Base-by-base conservation (phyloP, 2,329 filamentous ascomycete genomes). In the Penicillium expansum region DNA sequence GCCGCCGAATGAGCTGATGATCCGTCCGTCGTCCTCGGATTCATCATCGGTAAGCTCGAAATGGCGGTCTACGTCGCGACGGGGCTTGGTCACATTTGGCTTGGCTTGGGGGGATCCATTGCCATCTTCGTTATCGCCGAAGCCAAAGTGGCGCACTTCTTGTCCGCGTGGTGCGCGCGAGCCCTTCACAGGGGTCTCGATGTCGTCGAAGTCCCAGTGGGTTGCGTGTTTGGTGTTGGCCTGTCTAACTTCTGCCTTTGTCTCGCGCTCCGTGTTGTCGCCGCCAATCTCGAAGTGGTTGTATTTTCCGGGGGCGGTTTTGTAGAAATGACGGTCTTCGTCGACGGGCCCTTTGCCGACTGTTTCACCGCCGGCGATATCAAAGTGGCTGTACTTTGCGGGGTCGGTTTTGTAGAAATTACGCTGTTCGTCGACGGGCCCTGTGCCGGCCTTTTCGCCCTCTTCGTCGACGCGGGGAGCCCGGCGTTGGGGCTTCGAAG, bases 131-230 rank as follows among this genome's bases (percentile, higher is more conserved):
- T 92, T 87, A 47, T 88, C 86, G 65, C 87, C 88, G 85, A 90
- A 95, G 58, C 80, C 83, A 71, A 87, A 86, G 72, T 94, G 88
- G 54, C 90, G 88, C 58, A 87, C 82, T 59, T 94, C 86, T 69
- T 91, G 85, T 38, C 82, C 78, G 58, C 86, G 83, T 52, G 83
- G 72, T 73, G 88, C 89, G 44, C 81, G 77, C 5, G 83, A 80
- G 47, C 84, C 79, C 80, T 96, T 96, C 62, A 88, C 83, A 0
- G 93, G 93, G 0, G 92, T 96, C 16, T 80, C 79, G 67, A 96
- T 96, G 75, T 96, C 92, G 59, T 91, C 85, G 74, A 97, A 97
- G 48, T 86, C 86, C 92, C 93, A 97, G 60, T 90, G 87, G 62
- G 86, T 86, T 57, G 82, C 79, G 70, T 91, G 87, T 53, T 81